Evolutionary conservation across 768 basidiomycete genomes (phyloP).

Genomic region (Amanita molliuscula): DNA sequence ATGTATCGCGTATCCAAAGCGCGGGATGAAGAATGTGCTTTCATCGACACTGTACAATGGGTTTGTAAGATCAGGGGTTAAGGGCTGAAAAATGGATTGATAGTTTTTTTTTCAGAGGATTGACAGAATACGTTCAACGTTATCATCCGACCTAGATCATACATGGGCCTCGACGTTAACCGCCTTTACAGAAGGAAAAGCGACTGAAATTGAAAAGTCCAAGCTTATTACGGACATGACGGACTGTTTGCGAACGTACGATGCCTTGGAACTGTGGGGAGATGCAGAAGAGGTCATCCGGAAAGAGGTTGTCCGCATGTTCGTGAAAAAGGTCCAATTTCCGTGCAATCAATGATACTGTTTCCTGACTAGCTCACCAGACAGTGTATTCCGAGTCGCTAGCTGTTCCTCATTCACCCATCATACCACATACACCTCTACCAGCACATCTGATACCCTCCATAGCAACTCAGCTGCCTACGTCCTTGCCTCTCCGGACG

Average conservation of each 20-base stretch:
- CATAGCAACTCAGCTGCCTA: conserved; percentile 15
- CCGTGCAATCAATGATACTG: background rate
- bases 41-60: conserved; percentile 78
- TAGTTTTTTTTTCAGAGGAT: conserved; percentile 42
- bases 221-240: conserved; percentile 58
- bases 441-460: conserved; percentile 24
- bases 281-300: conserved; percentile 85
- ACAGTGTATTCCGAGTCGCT: conserved; percentile 68
- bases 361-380: conserved; percentile 25
- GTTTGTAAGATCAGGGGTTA: conserved; percentile 35
- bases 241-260: conserved; percentile 76
- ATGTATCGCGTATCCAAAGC: conserved; percentile 87
- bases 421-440: conserved; percentile 70
- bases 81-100: conserved; percentile 4
- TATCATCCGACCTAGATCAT: conserved; percentile 81
- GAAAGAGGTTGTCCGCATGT: conserved; percentile 58
- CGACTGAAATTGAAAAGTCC: conserved; percentile 52
- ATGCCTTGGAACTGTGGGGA: conserved; percentile 69
- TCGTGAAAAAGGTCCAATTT: conserved; percentile 64
- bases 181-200: conserved; percentile 36
- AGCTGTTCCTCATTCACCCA: conserved; percentile 58
- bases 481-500: conserved; percentile 27
- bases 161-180: conserved; percentile 59
- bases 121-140: conserved; percentile 70
- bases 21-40: conserved; percentile 60